phyloP scores from a whole-genome alignment of 2,329 filamentous ascomycete species.

The Aspergillus nomiae region DNA sequence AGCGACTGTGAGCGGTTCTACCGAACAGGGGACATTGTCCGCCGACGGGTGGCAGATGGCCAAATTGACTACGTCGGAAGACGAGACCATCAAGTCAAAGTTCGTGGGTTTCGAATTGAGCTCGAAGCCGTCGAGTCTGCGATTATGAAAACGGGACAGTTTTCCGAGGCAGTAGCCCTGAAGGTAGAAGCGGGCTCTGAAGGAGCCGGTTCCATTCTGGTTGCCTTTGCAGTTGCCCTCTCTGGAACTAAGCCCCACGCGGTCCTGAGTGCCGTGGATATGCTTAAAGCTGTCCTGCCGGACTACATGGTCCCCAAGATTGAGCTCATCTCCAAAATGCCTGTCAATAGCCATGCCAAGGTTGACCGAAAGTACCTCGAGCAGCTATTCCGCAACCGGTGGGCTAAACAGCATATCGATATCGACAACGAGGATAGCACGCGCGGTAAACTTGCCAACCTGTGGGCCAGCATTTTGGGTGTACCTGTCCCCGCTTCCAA shows the following conservation, averaged over 20 bases:
- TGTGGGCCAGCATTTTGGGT: neutral
- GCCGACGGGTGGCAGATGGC: slow-evolving; percentile 29
- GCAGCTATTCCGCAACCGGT: slow-evolving; percentile 43
- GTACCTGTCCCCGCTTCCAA: neutral
- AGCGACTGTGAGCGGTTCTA: slow-evolving; percentile 25
- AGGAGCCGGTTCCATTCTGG: slow-evolving; percentile 3
- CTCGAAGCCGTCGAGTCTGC: slow-evolving; percentile 32
- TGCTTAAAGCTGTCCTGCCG: neutral
- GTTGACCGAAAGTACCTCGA: slow-evolving; percentile 18
- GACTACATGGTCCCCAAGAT: slow-evolving; percentile 65
- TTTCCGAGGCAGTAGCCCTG: neutral
- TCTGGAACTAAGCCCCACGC: neutral
- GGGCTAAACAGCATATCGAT: neutral
- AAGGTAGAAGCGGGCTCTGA: neutral
- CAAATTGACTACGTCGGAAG: slow-evolving; percentile 31
- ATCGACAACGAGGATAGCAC: slow-evolving; percentile 11
- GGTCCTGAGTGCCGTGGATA: slow-evolving; percentile 35
- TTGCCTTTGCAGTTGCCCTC: slow-evolving; percentile 21
- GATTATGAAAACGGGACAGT: neutral
- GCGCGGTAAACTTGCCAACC: neutral
- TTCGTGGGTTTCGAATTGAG: slow-evolving; percentile 36
- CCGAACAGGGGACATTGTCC: slow-evolving; percentile 37
- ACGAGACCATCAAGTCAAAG: slow-evolving; percentile 37
- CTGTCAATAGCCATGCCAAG: neutral
- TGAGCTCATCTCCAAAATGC: slow-evolving; percentile 60